A percentile compares a stretch with the other conserved stretches of the same genome.
Evolutionary conservation across 495 filamentous ascomycete genomes (phyloP).

Genomic region (Immersiella caudata): DNA sequence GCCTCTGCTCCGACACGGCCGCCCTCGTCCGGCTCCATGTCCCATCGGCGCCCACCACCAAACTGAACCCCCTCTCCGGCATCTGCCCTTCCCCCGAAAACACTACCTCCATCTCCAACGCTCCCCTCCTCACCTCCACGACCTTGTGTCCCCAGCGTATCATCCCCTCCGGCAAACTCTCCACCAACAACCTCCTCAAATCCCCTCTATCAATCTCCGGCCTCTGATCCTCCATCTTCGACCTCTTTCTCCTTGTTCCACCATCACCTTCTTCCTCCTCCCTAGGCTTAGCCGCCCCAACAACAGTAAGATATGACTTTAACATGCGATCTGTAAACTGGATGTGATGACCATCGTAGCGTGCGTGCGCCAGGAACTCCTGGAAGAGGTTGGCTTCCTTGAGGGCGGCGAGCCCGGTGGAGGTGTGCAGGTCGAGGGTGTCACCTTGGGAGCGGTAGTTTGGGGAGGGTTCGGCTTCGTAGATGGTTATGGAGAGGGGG

Average conservation of each 20-base stretch:
- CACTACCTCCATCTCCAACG: conserved; percentile 15
- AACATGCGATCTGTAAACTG: conserved; percentile 37
- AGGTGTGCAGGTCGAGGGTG: conserved; percentile 57
- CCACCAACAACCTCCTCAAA: conserved; percentile 42
- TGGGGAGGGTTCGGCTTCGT: conserved; percentile 51
- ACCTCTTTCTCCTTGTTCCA: too few species aligned
- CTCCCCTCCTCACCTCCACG: conserved; percentile 46
- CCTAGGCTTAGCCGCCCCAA: not conserved
- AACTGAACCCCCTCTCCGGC: conserved; percentile 36
- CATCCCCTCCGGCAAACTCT: conserved; percentile 41
- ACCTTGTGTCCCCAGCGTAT: conserved; percentile 53
- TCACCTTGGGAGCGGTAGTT: conserved; percentile 52
- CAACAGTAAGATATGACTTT: not conserved
- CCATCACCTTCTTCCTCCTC: not conserved
- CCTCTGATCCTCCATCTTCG: conserved; percentile 28
- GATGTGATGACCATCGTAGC: conserved; percentile 54
- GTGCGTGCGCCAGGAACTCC: conserved; percentile 47
- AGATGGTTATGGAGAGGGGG: conserved; percentile 49
- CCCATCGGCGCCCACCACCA: conserved; percentile 53
- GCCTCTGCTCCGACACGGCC: conserved; percentile 27
- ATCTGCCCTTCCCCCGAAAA: not conserved
- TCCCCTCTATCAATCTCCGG: conserved; percentile 50
- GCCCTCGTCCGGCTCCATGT: conserved; percentile 47
- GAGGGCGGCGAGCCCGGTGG: conserved; percentile 55
- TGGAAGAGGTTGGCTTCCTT: conserved; percentile 53